Conservation (phyloP, 2,329 filamentous ascomycete genomes). For the Aureobasidium subglaciale region DNA sequence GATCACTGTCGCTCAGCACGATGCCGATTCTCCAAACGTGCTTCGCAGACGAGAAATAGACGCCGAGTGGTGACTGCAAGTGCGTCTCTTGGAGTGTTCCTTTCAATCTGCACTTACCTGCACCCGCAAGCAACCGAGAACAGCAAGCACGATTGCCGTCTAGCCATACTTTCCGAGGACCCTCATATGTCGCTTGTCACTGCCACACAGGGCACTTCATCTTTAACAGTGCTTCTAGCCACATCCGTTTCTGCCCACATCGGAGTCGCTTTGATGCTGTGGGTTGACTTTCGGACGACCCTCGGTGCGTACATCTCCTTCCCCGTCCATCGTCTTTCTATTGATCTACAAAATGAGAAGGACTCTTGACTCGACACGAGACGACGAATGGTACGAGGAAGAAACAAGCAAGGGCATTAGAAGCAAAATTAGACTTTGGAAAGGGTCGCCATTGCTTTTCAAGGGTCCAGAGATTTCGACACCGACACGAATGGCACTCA, state of each 20-base stretch:
- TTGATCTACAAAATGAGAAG: not conserved
- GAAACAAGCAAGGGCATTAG: not conserved
- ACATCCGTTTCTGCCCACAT: not conserved
- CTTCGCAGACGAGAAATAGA: too few relatives aligned
- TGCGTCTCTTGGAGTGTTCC: too few relatives aligned
- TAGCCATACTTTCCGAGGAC: not conserved
- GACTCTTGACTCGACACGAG: not conserved
- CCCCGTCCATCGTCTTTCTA: not conserved
- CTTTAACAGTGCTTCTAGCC: not conserved
- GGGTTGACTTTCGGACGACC: slow-evolving; percentile 1
- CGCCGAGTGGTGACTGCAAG: too few relatives aligned
- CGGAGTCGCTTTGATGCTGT: too few relatives aligned
- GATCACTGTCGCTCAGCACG: too few relatives aligned
- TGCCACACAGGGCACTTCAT: not conserved
- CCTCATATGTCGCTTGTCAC: not conserved
- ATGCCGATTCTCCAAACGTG: too few relatives aligned
- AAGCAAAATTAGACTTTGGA: not conserved
- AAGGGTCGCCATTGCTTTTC: not conserved
- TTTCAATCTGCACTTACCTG: too few relatives aligned
- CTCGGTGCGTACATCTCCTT: not conserved
- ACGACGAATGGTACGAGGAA: not conserved
- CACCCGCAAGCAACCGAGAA: not conserved
- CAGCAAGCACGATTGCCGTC: not conserved
- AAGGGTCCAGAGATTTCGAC: not conserved
- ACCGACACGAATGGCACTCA: not conserved